phyloP scores from a whole-genome alignment of 2,329 filamentous ascomycete genomes.

The Juglanconis sp. region DNA sequence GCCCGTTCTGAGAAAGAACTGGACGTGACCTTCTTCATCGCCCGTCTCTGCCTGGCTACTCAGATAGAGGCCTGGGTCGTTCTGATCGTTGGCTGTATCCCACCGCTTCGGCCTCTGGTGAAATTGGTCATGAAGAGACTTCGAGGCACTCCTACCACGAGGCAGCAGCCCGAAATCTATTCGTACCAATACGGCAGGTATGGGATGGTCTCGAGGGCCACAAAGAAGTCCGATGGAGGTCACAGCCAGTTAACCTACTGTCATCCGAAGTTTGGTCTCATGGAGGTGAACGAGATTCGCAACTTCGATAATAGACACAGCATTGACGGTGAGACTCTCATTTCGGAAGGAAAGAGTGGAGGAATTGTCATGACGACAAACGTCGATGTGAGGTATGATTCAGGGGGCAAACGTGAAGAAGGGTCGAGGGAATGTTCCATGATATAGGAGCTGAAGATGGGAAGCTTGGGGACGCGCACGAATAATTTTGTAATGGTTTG shows the following conservation, averaged over 20 bases:
- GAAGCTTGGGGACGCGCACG: neutral
- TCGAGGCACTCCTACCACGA: neutral
- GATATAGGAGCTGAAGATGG: too few species aligned
- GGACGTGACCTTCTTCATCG: conserved; percentile 1
- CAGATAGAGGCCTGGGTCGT: conserved; percentile 8
- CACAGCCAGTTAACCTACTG: neutral
- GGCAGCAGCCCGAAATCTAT: neutral
- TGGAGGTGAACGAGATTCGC: neutral
- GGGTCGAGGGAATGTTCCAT: neutral
- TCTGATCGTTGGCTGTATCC: conserved; percentile 5
- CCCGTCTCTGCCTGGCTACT: neutral
- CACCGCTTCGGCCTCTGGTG: neutral
- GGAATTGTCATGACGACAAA: conserved; percentile 2
- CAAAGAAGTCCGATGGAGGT: neutral
- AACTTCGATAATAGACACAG: neutral
- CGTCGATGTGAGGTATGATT: neutral
- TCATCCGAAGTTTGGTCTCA: neutral
- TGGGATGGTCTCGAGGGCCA: neutral
- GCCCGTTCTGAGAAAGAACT: neutral
- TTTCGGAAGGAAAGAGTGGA: neutral
- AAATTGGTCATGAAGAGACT: neutral
- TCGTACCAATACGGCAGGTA: conserved; percentile 2
- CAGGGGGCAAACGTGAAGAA: neutral
- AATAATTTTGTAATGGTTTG: too few species aligned
- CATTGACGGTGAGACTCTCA: neutral